Conservation (phyloP, 768 basidiomycete genomes). For the Auricularia cornea region DNA sequence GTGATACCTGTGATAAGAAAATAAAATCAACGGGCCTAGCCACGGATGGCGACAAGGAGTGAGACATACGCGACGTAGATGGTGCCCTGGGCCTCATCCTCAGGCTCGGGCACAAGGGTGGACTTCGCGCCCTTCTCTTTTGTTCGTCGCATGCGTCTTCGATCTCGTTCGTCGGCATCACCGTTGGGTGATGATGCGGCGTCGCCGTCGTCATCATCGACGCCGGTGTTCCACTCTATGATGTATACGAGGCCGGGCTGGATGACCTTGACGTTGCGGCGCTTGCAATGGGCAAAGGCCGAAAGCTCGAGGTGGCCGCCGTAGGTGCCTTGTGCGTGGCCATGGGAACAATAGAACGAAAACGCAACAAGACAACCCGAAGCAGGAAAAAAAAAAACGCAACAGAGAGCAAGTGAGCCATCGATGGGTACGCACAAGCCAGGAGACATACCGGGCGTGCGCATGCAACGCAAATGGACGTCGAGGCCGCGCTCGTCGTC, state of each 20-base stretch:
- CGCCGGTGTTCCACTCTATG: conserved; percentile 70
- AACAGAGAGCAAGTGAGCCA: not conserved
- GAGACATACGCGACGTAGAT: conserved; percentile 78
- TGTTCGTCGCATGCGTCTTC: conserved; percentile 34
- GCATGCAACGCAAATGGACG: conserved; percentile 68
- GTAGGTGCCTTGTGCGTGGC: conserved; percentile 54
- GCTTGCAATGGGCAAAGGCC: conserved; percentile 76
- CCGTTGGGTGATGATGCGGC: conserved; percentile 19
- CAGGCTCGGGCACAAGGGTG: conserved; percentile 17
- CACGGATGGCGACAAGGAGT: conserved; percentile 3
- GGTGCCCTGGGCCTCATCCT: conserved; percentile 28
- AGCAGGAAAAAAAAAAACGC: not conserved
- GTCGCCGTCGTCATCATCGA: conserved; percentile 31
- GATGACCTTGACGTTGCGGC: conserved; percentile 79
- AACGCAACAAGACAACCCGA: conserved; percentile 7
- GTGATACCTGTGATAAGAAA: conserved; percentile 52
- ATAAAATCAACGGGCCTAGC: conserved; percentile 1
- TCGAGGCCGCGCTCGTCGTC: conserved; percentile 75
- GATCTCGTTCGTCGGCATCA: conserved; percentile 34
- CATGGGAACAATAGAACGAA: conserved; percentile 2
- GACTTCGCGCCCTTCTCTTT: conserved; percentile 19
- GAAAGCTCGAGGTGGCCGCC: conserved; percentile 92
- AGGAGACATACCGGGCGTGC: conserved; percentile 53
- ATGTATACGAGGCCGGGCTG: conserved; percentile 89
- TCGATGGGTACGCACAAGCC: not conserved